phyloP scores from a whole-genome alignment of 768 basidiomycete genomes.

The Boletales sp. region DNA sequence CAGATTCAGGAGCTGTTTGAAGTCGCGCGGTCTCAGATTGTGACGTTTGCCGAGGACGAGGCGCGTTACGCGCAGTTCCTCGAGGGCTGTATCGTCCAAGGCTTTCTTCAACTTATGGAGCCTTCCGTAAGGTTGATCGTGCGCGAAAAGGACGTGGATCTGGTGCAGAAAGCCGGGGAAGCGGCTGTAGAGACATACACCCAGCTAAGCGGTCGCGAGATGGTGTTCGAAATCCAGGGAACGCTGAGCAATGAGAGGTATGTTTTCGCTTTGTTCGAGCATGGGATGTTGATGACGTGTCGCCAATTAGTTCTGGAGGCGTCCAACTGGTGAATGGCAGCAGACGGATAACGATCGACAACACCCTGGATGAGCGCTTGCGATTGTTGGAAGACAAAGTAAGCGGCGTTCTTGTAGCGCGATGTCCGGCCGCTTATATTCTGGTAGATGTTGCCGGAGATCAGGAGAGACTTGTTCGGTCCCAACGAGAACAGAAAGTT shows the following conservation, averaged over 20 bases:
- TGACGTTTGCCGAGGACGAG: slow-evolving; percentile 59
- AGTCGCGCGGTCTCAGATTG: slow-evolving; percentile 60
- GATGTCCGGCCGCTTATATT: neutral
- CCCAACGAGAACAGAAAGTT: slow-evolving; percentile 90
- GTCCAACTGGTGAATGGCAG: slow-evolving; percentile 70
- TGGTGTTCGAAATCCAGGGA: slow-evolving; percentile 58
- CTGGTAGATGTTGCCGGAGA: slow-evolving; percentile 90
- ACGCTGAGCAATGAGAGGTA: slow-evolving; percentile 67
- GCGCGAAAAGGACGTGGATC: slow-evolving; percentile 62
- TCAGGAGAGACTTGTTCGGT: slow-evolving; percentile 86
- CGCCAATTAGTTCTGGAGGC: slow-evolving; percentile 68
- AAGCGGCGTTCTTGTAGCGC: slow-evolving; percentile 23
- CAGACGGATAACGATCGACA: slow-evolving; percentile 84
- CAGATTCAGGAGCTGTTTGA: slow-evolving; percentile 86
- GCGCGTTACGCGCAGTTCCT: slow-evolving; percentile 78
- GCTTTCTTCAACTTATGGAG: slow-evolving; percentile 80
- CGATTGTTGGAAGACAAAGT: slow-evolving; percentile 87
- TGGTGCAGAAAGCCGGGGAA: slow-evolving; percentile 60
- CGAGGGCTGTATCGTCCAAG: slow-evolving; percentile 81
- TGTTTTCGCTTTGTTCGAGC: slow-evolving; percentile 17
- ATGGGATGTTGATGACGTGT: neutral
- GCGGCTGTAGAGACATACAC: slow-evolving; percentile 65
- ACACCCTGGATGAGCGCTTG: slow-evolving; percentile 90
- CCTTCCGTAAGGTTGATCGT: slow-evolving; percentile 60
- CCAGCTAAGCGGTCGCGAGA: slow-evolving; percentile 69